Conservation (phyloP, 768 basidiomycete species). For the Russula sp. region DNA sequence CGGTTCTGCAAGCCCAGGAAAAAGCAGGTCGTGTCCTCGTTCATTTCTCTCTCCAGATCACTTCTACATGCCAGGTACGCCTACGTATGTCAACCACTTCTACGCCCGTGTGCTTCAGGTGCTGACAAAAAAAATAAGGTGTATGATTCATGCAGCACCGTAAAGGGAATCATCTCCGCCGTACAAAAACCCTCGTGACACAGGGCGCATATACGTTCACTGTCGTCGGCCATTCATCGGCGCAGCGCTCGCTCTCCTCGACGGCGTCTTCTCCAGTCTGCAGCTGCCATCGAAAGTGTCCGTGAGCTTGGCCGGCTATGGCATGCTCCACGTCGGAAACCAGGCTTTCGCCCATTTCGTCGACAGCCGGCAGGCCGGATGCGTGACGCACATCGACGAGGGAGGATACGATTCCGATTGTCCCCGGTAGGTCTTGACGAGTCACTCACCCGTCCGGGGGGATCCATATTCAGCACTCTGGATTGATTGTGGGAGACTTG, state of each 20-base stretch:
- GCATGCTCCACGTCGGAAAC: constrained; percentile 24
- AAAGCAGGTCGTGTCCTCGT: too few species aligned
- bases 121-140: background rate
- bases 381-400: constrained; percentile 9
- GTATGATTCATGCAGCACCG: constrained; percentile 1
- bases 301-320: constrained; percentile 21
- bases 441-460: constrained; percentile 39
- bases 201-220: background rate
- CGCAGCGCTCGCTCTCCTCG: constrained; percentile 25
- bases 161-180: background rate
- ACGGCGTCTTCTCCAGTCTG: constrained; percentile 23
- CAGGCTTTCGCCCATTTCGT: constrained; percentile 6
- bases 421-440: constrained; percentile 34
- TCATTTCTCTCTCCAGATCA: too few species aligned
- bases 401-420: constrained; percentile 34
- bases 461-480: constrained; percentile 35
- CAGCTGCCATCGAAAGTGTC: constrained; percentile 18
- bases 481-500: constrained; percentile 49
- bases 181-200: background rate
- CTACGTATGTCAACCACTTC: too few species aligned
- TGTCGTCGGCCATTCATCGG: constrained; percentile 19
- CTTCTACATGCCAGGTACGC: constrained; percentile 41
- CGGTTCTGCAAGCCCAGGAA: too few species aligned
- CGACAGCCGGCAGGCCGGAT: background rate
- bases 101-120: background rate